Base-by-base conservation (phyloP, 2,329 filamentous ascomycete genomes). In the Massarina eburnea region DNA sequence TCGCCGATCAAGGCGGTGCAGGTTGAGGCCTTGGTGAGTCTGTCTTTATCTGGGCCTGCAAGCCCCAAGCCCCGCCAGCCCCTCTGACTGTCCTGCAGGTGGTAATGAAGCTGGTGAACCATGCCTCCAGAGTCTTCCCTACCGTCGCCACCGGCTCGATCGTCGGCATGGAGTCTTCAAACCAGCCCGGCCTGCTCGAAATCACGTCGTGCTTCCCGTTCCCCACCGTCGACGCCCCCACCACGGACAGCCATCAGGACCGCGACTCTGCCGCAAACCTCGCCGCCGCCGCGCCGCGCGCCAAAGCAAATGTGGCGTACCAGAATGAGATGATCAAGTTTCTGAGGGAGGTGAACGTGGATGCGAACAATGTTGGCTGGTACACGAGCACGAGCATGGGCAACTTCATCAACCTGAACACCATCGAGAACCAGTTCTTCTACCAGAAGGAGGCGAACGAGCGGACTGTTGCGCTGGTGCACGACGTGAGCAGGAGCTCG, bases 311-410 rank as follows among this genome's bases (percentile, higher is more conserved):
- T 73, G 80, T 86, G 18, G 75, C 80, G 60, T 97, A 99, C 76
- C 89, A 96, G 77, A 86, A 84, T 57, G 94, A 99, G 74, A 97
- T 97, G 92, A 92, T 99, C 73, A 88, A 91, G 67, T 91, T 94
- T 73, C 78, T 97, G 54, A 88, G 92, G 71, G 94, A 97, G 75
- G 94, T 99, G 66, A 99, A 97, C 72, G 89, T 97, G 49, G 94
- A 99, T 72, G 94, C 94, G 57, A 96, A 97, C 79, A 95, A 90
- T 66, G 90, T 95, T 49, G 94, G 94, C 64, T 99, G 91, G 91
- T 99, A 99, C 78, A 96, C 91, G 48, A 96, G 91, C 77, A 90
- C 91, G 54, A 96, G 91, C 73, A 95, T 99, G 89, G 94, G 94
- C 73, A 97, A 96, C 80, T 97, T 97, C 63, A 81, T 97, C 79